These are phyloP conservation scores for Candida nonsorbophila DNA, from an alignment of 805 yeast genomes.

Conservation along the genomic window DNA sequence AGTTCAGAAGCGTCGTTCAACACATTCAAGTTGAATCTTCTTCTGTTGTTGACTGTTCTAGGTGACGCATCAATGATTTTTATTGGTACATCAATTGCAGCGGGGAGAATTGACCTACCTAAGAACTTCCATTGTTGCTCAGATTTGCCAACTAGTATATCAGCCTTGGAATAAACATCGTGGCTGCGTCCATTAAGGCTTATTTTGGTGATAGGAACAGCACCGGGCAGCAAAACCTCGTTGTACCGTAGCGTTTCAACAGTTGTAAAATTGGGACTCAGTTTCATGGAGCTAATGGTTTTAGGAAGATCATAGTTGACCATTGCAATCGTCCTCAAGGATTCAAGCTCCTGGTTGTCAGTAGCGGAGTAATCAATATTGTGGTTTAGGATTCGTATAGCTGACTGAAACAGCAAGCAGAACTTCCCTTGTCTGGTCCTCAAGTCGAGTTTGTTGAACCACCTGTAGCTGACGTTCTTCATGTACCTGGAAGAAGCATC, in stretches of 20 bases:
- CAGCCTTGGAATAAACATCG: constrained; percentile 15
- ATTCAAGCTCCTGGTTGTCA: constrained; percentile 13
- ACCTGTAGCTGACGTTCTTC: constrained; percentile 23
- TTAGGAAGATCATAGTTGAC: constrained; percentile 18
- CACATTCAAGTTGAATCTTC: constrained; percentile 14
- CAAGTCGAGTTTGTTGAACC: constrained; percentile 21
- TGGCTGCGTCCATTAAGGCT: constrained; percentile 9
- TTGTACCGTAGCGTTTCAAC: constrained; percentile 18
- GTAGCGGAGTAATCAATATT: constrained; percentile 1
- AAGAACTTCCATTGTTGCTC: constrained; percentile 29
- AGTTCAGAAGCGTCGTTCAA: constrained; percentile 12
- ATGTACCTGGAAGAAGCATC: constrained; percentile 29
- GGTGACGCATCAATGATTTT: constrained; percentile 16
- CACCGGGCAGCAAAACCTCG: constrained; percentile 13
- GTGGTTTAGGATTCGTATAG: constrained; percentile 16
- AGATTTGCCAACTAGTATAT: constrained; percentile 21
- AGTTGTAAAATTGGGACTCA: constrained; percentile 22
- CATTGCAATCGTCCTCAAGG: constrained; percentile 16
- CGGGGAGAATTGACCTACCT: constrained; percentile 22
- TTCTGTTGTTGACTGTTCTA: constrained; percentile 15
- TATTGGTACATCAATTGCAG: constrained; percentile 11
- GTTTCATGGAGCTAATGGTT: constrained; percentile 19
- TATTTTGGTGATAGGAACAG: constrained; percentile 12
- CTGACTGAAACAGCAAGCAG: constrained; percentile 17
- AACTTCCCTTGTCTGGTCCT: constrained; percentile 21